Conservation (phyloP, 805 yeast species). For the Jamesozyma jinghongensis region DNA sequence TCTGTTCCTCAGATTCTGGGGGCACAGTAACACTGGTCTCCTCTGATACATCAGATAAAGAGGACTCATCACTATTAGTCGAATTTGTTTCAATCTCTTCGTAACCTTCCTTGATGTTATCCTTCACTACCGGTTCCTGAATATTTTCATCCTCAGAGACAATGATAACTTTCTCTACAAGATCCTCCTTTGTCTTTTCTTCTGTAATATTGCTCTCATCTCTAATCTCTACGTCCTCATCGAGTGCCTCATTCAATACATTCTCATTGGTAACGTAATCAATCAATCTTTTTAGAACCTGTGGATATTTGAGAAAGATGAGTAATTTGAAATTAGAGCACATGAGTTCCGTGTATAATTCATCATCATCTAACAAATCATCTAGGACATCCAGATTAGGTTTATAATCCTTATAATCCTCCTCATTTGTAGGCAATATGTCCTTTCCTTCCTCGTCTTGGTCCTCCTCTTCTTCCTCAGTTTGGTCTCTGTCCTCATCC, state of each 20-base stretch:
- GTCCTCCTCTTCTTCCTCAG: constrained; percentile 17
- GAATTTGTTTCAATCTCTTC: constrained; percentile 7
- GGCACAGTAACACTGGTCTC: constrained; percentile 28
- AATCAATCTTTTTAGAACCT: constrained; percentile 57
- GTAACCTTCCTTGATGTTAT: constrained; percentile 1
- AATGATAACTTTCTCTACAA: constrained; percentile 2
- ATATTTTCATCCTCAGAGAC: background rate
- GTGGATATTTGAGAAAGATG: constrained; percentile 74
- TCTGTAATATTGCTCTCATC: background rate
- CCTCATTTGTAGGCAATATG: constrained; percentile 26
- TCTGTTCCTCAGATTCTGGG: constrained; percentile 34
- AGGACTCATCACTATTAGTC: constrained; percentile 6
- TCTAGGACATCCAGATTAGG: constrained; percentile 38
- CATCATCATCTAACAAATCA: constrained; percentile 64
- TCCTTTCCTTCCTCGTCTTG: constrained; percentile 22
- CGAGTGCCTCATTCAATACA: constrained; percentile 19
- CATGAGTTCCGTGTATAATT: constrained; percentile 59
- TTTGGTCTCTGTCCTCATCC: constrained; percentile 11
- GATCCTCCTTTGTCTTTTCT: background rate
- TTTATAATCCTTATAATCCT: constrained; percentile 29
- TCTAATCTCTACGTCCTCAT: constrained; percentile 1
- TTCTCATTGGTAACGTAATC: constrained; percentile 47
- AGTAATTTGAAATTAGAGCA: constrained; percentile 65
- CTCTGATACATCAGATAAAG: constrained; percentile 7
- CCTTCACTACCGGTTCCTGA: background rate